Base-by-base conservation (phyloP, 2,329 filamentous ascomycete genomes). In the Ceratocystiopsis sp. region DNA sequence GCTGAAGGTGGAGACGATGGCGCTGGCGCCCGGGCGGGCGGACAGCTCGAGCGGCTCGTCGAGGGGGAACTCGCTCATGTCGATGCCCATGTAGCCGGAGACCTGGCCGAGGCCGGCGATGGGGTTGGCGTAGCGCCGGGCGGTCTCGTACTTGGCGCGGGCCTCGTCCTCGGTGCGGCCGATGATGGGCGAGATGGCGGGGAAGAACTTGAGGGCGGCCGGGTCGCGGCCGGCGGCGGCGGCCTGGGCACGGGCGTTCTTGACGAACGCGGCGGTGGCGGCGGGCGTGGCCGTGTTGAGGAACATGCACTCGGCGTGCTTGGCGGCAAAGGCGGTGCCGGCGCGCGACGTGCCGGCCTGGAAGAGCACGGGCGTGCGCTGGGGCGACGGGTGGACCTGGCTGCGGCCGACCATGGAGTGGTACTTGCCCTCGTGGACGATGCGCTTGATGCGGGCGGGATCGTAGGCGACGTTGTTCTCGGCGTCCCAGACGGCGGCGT, bases 21-120 rank as follows among this genome's bases (percentile, higher is more conserved):
- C 21, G 13, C 38, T 36, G 5, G 38, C 37, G 11, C 18, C 25
- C 10, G 39, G 37, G 21, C 38, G 36, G 17, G 25, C 35, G 4
- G 45, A 33, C n/a, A 42, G 35, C 35, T 42, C 40, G n/a, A 55
- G 47, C 14, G 42, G 45, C 33, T 54, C 50, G 38, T 55, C 54
- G 2, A 51, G 44, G 3, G 48, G 48, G 33, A 50, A 53, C 21
- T 41, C 35, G 38, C 43, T 44, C 17, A 55, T 42, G 46, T 55
- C 53, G 35, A 54, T 51, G 40, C 52, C 52, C 6, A 52, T 49
- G 29, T 47, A 52, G 34, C 50, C 52, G 15, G 42, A 45, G 38
- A 54, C 52, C 42, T 50, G 51, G n/a, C 49, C 51, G 3, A 54
- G 48, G 1, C 50, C 51, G 25, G 50, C 52, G 5, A 50, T 44